Base-by-base conservation (phyloP, 441 rosid genomes). In the Biscutella laevigata region DNA sequence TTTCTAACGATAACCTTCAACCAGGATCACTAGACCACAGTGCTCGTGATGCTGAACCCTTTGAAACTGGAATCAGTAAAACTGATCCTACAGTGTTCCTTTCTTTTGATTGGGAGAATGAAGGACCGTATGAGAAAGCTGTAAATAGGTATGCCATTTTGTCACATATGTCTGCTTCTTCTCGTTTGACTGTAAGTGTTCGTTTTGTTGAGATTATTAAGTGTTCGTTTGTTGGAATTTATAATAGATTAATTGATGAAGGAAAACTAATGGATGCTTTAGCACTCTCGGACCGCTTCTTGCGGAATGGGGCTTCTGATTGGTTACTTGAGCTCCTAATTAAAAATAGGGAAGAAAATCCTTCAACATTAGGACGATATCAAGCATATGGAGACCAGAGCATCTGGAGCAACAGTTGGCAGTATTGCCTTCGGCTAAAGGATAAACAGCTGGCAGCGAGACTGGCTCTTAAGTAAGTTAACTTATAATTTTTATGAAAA, bases 231-330 rank as follows among this genome's bases (percentile, higher is more conserved):
- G 63, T 67, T 57, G 51, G 15, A 22, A 12, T 43, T 8, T 46
- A 39, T 67, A 22, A 36, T 74, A 92, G 99, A 69, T 79, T 92
- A 72, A 78, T 88, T 48, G 82, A 78, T 67, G 95, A 88, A 78
- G 95, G 95, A 51, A 88, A 92, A 67, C 71, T 88, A 29, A 80
- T 75, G 85, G 99, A 92, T 79, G 97, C 99, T 40, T 88, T 92
- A 67, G 99, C 99, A 69, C 88, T 92, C 64, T 92, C 99, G 15
- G 99, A 92, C 72, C 99, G 97, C 35, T 92, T 88, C 72, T 71
- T 92, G 64, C 82, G 78, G 43, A 79, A 80, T 76, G 99, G 99
- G 50, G 86, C 96, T 56, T 88, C 99, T 46, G 97, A 92, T 71
- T 71, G 41, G 54, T 77, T 92, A 60, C 99, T 92, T 65, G 87